A percentile compares a stretch with the other conserved stretches of the same genome.
Conservation (phyloP, 164 flowering plant species). For the Sedum album region DNA sequence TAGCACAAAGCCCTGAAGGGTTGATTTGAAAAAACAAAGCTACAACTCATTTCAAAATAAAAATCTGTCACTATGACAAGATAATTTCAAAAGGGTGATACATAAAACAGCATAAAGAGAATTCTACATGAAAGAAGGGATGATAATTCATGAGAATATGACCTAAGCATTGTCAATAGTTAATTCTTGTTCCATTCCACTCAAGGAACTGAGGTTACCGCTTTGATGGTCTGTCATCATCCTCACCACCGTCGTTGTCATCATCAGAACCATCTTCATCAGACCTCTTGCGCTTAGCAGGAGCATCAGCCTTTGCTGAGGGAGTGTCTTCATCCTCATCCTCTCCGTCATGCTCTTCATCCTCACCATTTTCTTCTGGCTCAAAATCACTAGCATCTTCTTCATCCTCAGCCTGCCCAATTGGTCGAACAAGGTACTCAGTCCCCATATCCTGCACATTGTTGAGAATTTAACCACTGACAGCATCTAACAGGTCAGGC, state of each 20-base stretch:
- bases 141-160: neutral
- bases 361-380: slow-evolving; percentile 69
- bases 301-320: slow-evolving; percentile 39
- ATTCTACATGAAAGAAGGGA: neutral
- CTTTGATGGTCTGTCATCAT: neutral
- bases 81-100: neutral
- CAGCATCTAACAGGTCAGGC: neutral
- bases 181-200: slow-evolving; percentile 19
- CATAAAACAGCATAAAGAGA: neutral
- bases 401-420: slow-evolving; percentile 63
- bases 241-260: slow-evolving; percentile 26
- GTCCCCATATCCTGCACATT: slow-evolving; percentile 60
- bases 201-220: neutral
- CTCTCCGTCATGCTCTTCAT: slow-evolving; percentile 43
- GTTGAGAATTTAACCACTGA: neutral
- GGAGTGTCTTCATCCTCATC: slow-evolving; percentile 29
- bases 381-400: slow-evolving; percentile 84
- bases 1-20: too few species aligned
- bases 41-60: neutral
- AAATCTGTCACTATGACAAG: neutral
- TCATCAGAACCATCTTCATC: slow-evolving; percentile 43
- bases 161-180: neutral
- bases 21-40: neutral
- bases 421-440: slow-evolving; percentile 61
- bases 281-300: slow-evolving; percentile 53